These are phyloP conservation scores for Thermochaetoides thermophila DNA, from an alignment of 495 filamentous ascomycete species.

Conservation along the genomic window DNA sequence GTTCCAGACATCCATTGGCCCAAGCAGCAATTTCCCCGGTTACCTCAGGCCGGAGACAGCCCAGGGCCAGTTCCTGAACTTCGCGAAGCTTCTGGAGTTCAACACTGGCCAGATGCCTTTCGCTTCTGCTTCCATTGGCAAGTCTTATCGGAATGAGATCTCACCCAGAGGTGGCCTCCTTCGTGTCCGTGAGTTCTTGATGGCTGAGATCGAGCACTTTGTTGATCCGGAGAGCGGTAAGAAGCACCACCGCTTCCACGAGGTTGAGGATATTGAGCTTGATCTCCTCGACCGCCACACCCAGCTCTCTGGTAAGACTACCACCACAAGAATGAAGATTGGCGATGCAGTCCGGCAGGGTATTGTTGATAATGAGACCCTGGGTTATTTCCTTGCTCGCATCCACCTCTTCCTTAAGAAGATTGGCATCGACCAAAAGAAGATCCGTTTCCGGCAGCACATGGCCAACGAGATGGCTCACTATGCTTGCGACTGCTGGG, in stretches of 20 bases:
- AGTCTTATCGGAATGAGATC: conserved; percentile 70
- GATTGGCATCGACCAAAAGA: conserved; percentile 52
- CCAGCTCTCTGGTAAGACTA: conserved; percentile 55
- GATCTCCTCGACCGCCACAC: conserved; percentile 54
- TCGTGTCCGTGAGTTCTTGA: conserved; percentile 65
- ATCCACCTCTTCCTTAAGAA: conserved; percentile 60
- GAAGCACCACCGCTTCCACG: conserved; percentile 53
- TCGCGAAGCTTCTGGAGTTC: conserved; percentile 63
- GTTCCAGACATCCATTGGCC: conserved; percentile 62
- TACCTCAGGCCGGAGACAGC: conserved; percentile 63
- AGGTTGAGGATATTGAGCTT: conserved; percentile 52
- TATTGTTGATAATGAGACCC: conserved; percentile 68
- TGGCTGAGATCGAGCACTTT: conserved; percentile 75
- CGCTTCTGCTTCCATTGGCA: conserved; percentile 62
- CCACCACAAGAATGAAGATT: conserved; percentile 43
- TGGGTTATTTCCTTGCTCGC: conserved; percentile 75
- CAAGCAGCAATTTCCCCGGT: conserved; percentile 41
- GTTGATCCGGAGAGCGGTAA: conserved; percentile 58
- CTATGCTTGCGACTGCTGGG: conserved; percentile 74
- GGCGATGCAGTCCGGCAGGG: conserved; percentile 54
- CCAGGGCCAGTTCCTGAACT: conserved; percentile 64
- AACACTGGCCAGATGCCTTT: conserved; percentile 63
- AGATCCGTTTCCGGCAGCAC: conserved; percentile 74
- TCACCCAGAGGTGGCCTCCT: conserved; percentile 60
- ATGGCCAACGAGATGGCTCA: conserved; percentile 71